Percentiles rank a stretch among this genome's conserved stretches.
Evolutionary conservation across 2,329 filamentous ascomycete species (phyloP).

Genomic region (Epichloe scottii): DNA sequence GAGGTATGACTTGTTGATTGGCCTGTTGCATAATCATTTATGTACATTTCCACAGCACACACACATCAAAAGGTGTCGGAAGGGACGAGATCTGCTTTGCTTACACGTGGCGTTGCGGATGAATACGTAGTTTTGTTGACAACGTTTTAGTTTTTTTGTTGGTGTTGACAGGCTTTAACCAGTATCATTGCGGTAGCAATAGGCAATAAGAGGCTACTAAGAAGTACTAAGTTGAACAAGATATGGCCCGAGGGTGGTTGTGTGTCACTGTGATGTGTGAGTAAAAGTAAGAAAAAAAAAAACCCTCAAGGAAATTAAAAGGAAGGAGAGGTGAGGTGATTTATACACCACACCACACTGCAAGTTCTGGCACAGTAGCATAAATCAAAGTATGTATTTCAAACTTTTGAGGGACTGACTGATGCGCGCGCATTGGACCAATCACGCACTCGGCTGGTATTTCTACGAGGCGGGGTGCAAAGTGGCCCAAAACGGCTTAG

Average conservation of each 20-base stretch:
- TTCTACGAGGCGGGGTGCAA: background rate
- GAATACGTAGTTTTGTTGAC: slow-evolving; percentile 9
- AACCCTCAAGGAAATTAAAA: too few relatives aligned
- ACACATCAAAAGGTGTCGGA: slow-evolving; percentile 35
- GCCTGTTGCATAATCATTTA: slow-evolving; percentile 18
- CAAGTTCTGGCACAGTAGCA: too few relatives aligned
- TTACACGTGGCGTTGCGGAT: slow-evolving; percentile 15
- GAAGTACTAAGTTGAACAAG: slow-evolving; percentile 1
- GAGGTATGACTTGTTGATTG: background rate
- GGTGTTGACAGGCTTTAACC: slow-evolving; percentile 16
- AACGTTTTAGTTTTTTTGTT: slow-evolving; percentile 11
- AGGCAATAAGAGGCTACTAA: slow-evolving; percentile 13
- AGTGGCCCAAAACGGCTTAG: slow-evolving; percentile 7
- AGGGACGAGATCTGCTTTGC: slow-evolving; percentile 15
- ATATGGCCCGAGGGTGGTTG: background rate
- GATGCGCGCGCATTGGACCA: background rate
- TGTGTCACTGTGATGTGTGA: too few relatives aligned
- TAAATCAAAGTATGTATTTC: too few relatives aligned
- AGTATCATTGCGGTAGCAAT: slow-evolving; percentile 12
- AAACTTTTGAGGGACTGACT: too few relatives aligned
- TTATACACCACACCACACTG: too few relatives aligned
- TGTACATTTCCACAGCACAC: slow-evolving; percentile 30
- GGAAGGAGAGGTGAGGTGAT: too few relatives aligned
- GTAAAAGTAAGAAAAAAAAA: too few relatives aligned
- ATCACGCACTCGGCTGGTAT: background rate